Evolutionary conservation across 345 rosid species (phyloP), one percentile per base, ranked within the genome.

Genomic region (Boechera stricta): DNA sequence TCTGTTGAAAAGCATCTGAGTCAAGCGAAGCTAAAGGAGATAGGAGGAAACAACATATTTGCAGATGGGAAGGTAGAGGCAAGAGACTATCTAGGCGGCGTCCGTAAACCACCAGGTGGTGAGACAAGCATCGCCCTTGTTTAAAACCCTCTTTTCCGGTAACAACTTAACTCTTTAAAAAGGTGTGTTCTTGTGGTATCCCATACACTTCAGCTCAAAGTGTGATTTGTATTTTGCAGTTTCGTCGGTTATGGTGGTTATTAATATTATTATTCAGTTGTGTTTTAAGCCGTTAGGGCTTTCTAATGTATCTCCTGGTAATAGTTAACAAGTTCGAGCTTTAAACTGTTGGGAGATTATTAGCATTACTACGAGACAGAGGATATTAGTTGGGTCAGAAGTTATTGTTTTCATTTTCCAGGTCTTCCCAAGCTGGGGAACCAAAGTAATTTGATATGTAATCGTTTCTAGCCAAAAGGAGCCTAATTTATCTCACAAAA

Each of bases 91-190:
- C 75, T 92, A 29, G 97, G 98, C 2, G 98, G 98, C 0, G 92
- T 94, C 11, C 98, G 98, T 77, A 94, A 92, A 82, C 98, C 98
- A 24, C 98, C 98, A 1, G 98, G 98, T 0, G 98, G 98, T 0
- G 97, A 94, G 82, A 89, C 97, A 82, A 94, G 90, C 90, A 92
- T 94, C 57, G 92, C 98, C 21, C 80, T 94, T 84, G 95, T 94
- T 65, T 94, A 77, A 82, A 73, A 13, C 26, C 45, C 24, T 79
- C 29, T 57, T 77, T 83, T 72, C 69, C 55, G 21, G 12, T 35
- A 33, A 66, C 53, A 10, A 36, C 75, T 77, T 88, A 79, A 82
- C 84, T 58, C 69, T 39, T 55, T 80, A 55, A 56, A 76, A 80
- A 42, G 18, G 44, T 74, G 74, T 81, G 74, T 70, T 56, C 77